Conservation (phyloP, 352 stramenopile genomes). For the Pythium phragmitis region DNA sequence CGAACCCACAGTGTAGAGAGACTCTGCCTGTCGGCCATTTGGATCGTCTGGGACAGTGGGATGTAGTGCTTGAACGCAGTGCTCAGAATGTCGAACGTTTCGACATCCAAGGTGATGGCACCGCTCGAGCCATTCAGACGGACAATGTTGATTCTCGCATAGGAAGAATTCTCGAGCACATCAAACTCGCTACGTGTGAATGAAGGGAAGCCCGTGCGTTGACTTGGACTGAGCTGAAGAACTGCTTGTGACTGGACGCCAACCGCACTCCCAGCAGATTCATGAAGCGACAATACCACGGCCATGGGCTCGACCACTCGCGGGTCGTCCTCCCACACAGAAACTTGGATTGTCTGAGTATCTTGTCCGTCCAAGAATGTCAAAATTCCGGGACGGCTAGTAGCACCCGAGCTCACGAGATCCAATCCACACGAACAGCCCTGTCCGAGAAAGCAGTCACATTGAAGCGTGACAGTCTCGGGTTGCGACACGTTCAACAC, state of each 20-base stretch:
- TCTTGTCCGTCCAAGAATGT: constrained; percentile 49
- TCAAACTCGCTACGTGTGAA: constrained; percentile 31
- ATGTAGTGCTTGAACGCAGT: constrained; percentile 40
- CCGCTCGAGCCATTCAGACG: constrained; percentile 52
- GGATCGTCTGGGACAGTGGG: constrained; percentile 22
- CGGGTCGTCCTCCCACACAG: constrained; percentile 39
- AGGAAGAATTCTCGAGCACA: constrained; percentile 38
- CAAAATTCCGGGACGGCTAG: constrained; percentile 26
- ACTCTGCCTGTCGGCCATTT: constrained; percentile 39
- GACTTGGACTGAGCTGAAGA: constrained; percentile 31
- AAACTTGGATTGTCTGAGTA: constrained; percentile 33
- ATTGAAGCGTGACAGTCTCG: constrained; percentile 32
- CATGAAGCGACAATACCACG: constrained; percentile 28
- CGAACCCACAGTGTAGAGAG: constrained; percentile 36
- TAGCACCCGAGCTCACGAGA: constrained; percentile 18
- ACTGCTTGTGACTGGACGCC: constrained; percentile 28
- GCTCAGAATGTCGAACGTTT: constrained; percentile 49
- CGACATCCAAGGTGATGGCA: constrained; percentile 33
- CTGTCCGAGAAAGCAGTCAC: constrained; percentile 20
- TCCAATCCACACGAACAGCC: constrained; percentile 42
- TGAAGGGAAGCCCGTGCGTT: constrained; percentile 31
- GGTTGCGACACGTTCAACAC: constrained; percentile 35
- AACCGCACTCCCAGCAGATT: constrained; percentile 6
- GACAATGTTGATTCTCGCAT: constrained; percentile 41
- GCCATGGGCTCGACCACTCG: constrained; percentile 23